These are phyloP conservation scores for Clarireedia sp. DNA, from an alignment of 2,329 filamentous ascomycete genomes.

Conservation along the genomic window DNA sequence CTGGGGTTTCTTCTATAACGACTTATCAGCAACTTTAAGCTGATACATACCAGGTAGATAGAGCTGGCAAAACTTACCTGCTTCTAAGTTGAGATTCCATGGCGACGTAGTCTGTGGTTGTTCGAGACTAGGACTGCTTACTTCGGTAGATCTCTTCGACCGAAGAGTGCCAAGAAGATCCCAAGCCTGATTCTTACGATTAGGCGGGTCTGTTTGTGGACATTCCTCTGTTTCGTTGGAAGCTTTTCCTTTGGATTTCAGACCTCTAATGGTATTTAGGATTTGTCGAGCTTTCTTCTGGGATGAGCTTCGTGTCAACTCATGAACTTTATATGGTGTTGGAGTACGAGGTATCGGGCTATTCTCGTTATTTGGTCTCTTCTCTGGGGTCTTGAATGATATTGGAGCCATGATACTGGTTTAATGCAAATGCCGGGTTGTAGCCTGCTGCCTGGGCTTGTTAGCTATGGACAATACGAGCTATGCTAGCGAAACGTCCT, in stretches of 20 bases:
- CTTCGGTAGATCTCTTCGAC: neutral
- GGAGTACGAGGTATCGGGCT: neutral
- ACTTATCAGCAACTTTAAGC: neutral
- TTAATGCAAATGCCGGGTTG: neutral
- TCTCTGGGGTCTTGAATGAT: slow-evolving; percentile 1
- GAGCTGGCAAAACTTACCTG: neutral
- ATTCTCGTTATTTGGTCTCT: neutral
- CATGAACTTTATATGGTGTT: neutral
- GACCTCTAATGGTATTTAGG: slow-evolving; percentile 3
- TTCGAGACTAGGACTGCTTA: neutral
- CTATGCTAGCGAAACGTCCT: no score
- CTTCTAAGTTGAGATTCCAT: neutral
- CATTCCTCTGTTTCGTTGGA: neutral
- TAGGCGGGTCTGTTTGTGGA: neutral
- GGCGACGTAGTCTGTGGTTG: slow-evolving; percentile 11
- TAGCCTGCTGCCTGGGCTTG: neutral
- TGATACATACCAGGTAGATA: neutral
- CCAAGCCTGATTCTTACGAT: slow-evolving; percentile 14
- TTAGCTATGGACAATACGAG: neutral
- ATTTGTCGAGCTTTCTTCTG: slow-evolving; percentile 8
- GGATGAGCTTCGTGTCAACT: slow-evolving; percentile 5
- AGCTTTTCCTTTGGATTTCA: slow-evolving; percentile 1
- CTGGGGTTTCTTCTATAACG: neutral
- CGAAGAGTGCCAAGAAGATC: slow-evolving; percentile 13
- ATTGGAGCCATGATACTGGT: neutral